Evolutionary conservation across 805 yeast species (phyloP), one percentile per base, ranked within the genome.

Genomic region (Ogataea degrootiae): DNA sequence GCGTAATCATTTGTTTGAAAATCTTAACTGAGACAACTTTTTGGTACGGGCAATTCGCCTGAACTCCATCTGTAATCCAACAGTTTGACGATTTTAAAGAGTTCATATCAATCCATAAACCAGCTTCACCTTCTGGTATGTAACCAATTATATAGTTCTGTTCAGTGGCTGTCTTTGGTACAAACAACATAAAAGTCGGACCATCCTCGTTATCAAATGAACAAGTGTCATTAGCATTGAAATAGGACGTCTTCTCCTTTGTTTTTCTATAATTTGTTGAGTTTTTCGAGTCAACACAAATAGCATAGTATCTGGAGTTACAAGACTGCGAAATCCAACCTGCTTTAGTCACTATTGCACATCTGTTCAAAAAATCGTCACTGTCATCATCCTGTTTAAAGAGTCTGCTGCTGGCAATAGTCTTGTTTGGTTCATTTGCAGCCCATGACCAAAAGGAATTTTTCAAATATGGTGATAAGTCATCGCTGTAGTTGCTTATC

Each of bases 61-160:
- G 73, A 0, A 88, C 79, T 0, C 96, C 96, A 1, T 96, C 96
- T 12, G 77, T 65, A 5, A 90, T 90, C 91, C 94, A 92, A 60
- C 98, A 91, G 46, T 80, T 77, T 3, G 75, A 67, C 19, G 82
- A 80, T 1, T 87, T 77, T 21, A 92, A 73, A 16, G 91, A 87
- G 61, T 92, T 91, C 52, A 89, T 56, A 65, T 88, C 89, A 4
- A 89, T 77, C 97, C 97, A 91, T 0, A 80, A 69, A 0, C 78
- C 77, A 14, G 55, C 64, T 15, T 66, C 61, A 3, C 56, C 50
- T 0, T 45, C 37, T 0, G 56, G 53, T 23, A 71, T 37, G 3
- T 48, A 39, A 3, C 45, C 38, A 1, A 51, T 47, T 17, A 73
- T 53, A 47, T 48, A 50, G 3, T 44, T 49, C 47, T 78, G 77